Conservation (phyloP, 208 protist species). For the Baffinella frigidus region DNA sequence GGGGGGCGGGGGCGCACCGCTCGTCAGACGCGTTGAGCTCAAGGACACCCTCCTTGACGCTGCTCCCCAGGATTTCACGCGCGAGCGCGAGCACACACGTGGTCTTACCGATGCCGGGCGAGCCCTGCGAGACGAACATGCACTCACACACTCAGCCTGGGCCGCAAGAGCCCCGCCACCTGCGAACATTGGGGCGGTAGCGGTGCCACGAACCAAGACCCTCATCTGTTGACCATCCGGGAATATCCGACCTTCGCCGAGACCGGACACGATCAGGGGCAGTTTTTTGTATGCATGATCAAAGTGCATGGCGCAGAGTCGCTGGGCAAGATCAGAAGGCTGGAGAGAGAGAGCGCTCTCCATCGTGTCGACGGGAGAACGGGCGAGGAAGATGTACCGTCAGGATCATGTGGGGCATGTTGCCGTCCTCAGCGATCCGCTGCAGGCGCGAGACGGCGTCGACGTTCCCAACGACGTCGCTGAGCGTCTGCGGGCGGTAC, state of each 20-base stretch:
- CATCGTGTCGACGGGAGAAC: too few species aligned
- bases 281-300: too few species aligned
- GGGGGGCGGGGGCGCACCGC: slow-evolving; percentile 56
- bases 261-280: too few species aligned
- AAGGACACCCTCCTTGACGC: slow-evolving; percentile 81
- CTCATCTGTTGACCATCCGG: too few species aligned
- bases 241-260: too few species aligned
- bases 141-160: too few species aligned
- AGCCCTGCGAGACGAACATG: slow-evolving; percentile 75
- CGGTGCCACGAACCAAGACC: too few species aligned
- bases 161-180: too few species aligned
- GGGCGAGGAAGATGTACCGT: too few species aligned
- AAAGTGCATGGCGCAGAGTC: neutral
- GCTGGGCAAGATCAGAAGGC: slow-evolving; percentile 1
- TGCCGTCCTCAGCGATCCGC: slow-evolving; percentile 92
- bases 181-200: too few species aligned
- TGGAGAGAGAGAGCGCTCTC: too few species aligned
- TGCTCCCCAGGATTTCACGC: slow-evolving; percentile 83
- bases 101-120: slow-evolving; percentile 90
- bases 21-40: slow-evolving; percentile 80
- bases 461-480: slow-evolving; percentile 96
- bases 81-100: slow-evolving; percentile 95
- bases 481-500: slow-evolving; percentile 91
- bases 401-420: slow-evolving; percentile 96
- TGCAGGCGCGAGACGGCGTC: slow-evolving; percentile 90